Conservation (phyloP, 2,329 filamentous ascomycete genomes). For the Pyrenochaeta sp. region DNA sequence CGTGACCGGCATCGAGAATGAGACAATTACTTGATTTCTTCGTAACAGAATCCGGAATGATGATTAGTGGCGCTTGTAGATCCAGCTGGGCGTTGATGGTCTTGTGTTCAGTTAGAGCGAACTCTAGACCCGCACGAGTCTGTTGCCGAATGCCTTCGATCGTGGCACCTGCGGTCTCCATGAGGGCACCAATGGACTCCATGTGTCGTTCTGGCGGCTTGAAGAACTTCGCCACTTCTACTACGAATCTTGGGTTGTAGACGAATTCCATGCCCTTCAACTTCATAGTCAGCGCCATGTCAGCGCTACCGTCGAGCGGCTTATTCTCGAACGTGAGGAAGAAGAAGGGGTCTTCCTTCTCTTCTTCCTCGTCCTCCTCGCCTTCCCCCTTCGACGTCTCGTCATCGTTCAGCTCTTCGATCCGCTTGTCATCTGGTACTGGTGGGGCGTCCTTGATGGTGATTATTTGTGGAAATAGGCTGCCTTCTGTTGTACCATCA, state of each 20-base stretch:
- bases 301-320: constrained; percentile 88
- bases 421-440: constrained; percentile 58
- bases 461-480: constrained; percentile 92
- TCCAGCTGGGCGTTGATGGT: constrained; percentile 96
- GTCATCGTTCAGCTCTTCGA: constrained; percentile 58
- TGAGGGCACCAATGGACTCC: constrained; percentile 94
- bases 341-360: constrained; percentile 82
- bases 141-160: constrained; percentile 95
- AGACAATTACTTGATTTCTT: constrained; percentile 82
- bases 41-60: constrained; percentile 92
- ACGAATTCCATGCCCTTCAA: constrained; percentile 96
- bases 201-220: constrained; percentile 95
- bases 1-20: constrained; percentile 95
- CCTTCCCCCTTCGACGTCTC: constrained; percentile 53
- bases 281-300: constrained; percentile 88
- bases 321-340: constrained; percentile 93
- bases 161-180: constrained; percentile 94
- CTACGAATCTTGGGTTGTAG: constrained; percentile 93
- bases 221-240: constrained; percentile 94
- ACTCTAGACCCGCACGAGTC: constrained; percentile 93
- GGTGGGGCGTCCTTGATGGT: constrained; percentile 86
- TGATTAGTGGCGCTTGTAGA: constrained; percentile 93
- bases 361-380: constrained; percentile 53
- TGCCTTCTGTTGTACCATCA: constrained; percentile 92
- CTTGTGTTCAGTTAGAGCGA: constrained; percentile 96